Evolutionary conservation across 331 rosid genomes (phyloP), one percentile per base, ranked within the genome.

Genomic region (Malus hybrid): DNA sequence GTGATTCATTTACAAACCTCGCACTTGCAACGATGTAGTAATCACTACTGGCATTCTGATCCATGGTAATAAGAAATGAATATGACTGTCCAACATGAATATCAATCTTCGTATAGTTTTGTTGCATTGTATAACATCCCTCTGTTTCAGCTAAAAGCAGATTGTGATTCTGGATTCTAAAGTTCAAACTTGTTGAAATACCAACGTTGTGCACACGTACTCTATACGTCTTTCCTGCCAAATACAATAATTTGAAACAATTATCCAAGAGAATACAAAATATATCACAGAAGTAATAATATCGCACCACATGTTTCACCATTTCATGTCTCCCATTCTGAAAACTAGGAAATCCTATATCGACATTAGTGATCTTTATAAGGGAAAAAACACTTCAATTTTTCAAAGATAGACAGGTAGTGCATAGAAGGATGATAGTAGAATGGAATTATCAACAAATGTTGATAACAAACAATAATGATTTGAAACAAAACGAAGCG

Each of bases 11-110:
- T 73, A 92, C 97, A 72, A 94, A 92, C 85, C 96, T 78, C 11
- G 99, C 90, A 83, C 97, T 94, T 36, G 99, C 99, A 56, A 92
- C 97, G 13, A 92, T 83, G 77, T 94, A 94, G 86, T 92, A 94
- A 81, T 94, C 99, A 39, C 89, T 78, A 78, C 97, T 91, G 34
- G 97, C 99, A 71, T 94, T 90, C 77, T 94, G 99, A 78, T 92
- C 96, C 78, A 83, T 87, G 57, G 92, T 80, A 72, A 94, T 81
- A 75, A 94, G 86, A 83, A 94, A 94, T 32, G 97, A 86, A 81
- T 89, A 90, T 20, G 99, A 94, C 76, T 94, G 99, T 64, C 99
- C 99, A 48, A 90, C 97, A 77, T 90, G 97, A 73, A 92, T 90
- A 82, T 94, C 99, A 58, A 94, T 82, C 70, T 81, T 71, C 1